Evolutionary conservation across 768 basidiomycete species (phyloP).

Genomic region (Rossbeevera mucosa): DNA sequence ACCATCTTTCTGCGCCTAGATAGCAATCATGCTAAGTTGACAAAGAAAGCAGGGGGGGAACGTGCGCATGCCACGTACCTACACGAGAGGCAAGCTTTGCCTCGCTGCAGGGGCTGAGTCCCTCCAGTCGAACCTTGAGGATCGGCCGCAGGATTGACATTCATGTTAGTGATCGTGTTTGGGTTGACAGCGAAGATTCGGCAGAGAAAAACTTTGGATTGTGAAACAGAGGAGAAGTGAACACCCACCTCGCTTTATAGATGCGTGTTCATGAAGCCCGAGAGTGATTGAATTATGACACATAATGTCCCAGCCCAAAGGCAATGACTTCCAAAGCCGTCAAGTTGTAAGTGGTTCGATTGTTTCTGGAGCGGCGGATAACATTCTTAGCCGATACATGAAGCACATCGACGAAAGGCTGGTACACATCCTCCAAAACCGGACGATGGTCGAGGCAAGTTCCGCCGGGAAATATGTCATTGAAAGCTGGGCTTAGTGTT

Average conservation of each 20-base stretch:
- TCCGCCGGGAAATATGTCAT: not conserved
- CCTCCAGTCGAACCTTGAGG: constrained; percentile 3
- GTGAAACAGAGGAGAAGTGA: not conserved
- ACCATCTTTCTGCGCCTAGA: constrained; percentile 49
- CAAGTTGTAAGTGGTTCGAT: not conserved
- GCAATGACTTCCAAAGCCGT: not conserved
- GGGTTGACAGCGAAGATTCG: not conserved
- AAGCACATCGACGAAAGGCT: not conserved
- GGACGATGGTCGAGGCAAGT: not conserved
- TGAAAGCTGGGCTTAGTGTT: not conserved
- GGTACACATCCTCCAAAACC: not conserved
- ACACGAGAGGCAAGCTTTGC: constrained; percentile 51
- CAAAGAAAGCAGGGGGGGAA: not conserved
- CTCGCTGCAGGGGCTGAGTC: constrained; percentile 36
- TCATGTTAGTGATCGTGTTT: not conserved
- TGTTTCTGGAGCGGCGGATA: not conserved
- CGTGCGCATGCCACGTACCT: constrained; percentile 31
- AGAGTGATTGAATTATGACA: not conserved
- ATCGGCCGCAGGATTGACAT: constrained; percentile 2
- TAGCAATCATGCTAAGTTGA: not conserved
- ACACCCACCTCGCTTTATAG: not conserved
- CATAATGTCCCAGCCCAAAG: not conserved
- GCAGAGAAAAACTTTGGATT: not conserved
- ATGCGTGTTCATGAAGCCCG: not conserved
- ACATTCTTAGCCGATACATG: not conserved